Conservation (phyloP, 2,329 filamentous ascomycete genomes). For the Atkinsonella hypoxylon region DNA sequence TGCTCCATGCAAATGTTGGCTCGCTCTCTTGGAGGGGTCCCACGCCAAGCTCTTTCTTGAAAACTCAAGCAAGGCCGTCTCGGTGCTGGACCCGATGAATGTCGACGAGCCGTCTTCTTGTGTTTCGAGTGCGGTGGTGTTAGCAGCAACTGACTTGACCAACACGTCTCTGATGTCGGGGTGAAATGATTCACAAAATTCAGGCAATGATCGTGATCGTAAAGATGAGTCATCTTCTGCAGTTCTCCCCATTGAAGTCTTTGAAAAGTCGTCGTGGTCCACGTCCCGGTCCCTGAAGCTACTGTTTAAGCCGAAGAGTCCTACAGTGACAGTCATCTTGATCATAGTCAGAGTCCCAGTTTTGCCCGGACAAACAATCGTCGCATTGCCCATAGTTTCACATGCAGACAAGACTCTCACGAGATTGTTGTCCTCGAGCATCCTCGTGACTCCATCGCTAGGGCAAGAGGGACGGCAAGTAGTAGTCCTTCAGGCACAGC, state of each 20-base stretch:
- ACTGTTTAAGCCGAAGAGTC: neutral
- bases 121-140: constrained; percentile 42
- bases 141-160: constrained; percentile 36
- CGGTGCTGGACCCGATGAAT: constrained; percentile 43
- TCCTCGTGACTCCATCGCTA: constrained; percentile 59
- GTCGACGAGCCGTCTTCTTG: constrained; percentile 26
- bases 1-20: constrained; percentile 23
- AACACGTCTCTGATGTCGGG: constrained; percentile 21
- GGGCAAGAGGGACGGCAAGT: constrained; percentile 53
- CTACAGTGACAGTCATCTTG: constrained; percentile 16
- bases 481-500: constrained; percentile 56
- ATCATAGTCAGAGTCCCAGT: constrained; percentile 24
- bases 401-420: constrained; percentile 56
- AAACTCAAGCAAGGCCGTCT: constrained; percentile 38
- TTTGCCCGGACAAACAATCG: constrained; percentile 62
- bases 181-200: constrained; percentile 6
- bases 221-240: neutral
- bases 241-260: neutral
- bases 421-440: constrained; percentile 59
- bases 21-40: constrained; percentile 25
- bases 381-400: constrained; percentile 62
- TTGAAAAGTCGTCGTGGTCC: neutral
- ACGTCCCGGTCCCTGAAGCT: neutral
- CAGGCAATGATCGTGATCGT: neutral
- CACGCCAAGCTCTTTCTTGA: constrained; percentile 35